These are phyloP conservation scores for Sporothrix pseudoabietina DNA, from an alignment of 2,329 filamentous ascomycete genomes.

Conservation along the genomic window DNA sequence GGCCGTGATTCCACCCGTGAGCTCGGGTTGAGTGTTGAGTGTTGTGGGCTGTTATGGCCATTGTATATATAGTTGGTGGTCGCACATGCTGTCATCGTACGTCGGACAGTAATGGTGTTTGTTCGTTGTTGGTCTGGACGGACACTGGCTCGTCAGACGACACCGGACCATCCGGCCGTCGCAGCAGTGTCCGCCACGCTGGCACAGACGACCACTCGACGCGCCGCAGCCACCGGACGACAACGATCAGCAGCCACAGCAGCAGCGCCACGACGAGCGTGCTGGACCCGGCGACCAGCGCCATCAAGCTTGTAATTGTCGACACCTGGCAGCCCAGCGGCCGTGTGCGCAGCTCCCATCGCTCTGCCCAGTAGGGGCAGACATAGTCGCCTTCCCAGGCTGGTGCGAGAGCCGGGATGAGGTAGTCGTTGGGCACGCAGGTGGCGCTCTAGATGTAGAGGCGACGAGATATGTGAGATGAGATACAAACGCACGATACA, in stretches of 20 bases:
- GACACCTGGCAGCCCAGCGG: constrained; percentile 48
- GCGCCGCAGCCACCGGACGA: constrained; percentile 23
- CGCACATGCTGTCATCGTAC: neutral
- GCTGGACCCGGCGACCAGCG: constrained; percentile 41
- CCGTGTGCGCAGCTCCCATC: constrained; percentile 48
- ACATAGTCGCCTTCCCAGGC: constrained; percentile 50
- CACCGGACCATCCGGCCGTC: neutral
- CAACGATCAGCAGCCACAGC: constrained; percentile 34
- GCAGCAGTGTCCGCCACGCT: neutral
- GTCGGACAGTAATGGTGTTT: constrained; percentile 9
- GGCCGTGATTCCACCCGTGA: constrained; percentile 84
- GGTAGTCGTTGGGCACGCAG: constrained; percentile 55
- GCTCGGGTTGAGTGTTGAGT: constrained; percentile 66
- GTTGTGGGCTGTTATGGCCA: too few species aligned
- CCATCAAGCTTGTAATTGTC: constrained; percentile 46
- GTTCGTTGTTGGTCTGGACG: neutral
- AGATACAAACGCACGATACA: too few species aligned
- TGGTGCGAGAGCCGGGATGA: constrained; percentile 53
- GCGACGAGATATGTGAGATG: neutral
- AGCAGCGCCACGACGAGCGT: constrained; percentile 40
- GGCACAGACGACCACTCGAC: neutral
- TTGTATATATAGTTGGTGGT: neutral
- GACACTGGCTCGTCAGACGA: neutral
- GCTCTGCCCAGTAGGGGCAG: constrained; percentile 55
- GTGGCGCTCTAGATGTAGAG: constrained; percentile 50